phyloP scores from a whole-genome alignment of 1,139 yeast species.

The Citeromyces hawaiiensis region DNA sequence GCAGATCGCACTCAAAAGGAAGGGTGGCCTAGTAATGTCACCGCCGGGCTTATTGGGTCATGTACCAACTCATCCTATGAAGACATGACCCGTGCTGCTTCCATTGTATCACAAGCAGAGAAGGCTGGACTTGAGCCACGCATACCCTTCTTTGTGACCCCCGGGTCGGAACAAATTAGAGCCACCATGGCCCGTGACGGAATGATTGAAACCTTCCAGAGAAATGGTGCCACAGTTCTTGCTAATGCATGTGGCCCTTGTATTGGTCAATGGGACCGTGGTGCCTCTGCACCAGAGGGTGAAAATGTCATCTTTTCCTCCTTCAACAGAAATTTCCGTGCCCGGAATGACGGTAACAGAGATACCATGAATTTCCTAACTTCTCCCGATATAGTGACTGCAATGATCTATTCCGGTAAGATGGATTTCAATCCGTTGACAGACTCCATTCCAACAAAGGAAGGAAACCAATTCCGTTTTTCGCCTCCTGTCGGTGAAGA shows the following conservation, averaged over 20 bases:
- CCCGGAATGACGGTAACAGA: constrained; percentile 96
- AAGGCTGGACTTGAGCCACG: constrained; percentile 84
- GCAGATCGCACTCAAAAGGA: constrained; percentile 77
- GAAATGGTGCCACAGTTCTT: constrained; percentile 88
- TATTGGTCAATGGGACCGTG: constrained; percentile 98
- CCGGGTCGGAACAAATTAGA: constrained; percentile 98
- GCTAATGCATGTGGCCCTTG: constrained; percentile 99
- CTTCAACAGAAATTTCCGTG: constrained; percentile 91
- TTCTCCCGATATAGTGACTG: constrained; percentile 94
- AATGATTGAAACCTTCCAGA: constrained; percentile 77
- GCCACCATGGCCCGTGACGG: constrained; percentile 98
- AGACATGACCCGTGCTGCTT: constrained; percentile 97
- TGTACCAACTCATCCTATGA: constrained; percentile 99
- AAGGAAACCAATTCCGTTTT: constrained; percentile 66
- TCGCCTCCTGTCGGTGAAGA: constrained; percentile 78
- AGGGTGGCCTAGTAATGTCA: constrained; percentile 90
- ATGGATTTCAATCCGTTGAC: constrained; percentile 79
- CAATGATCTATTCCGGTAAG: constrained; percentile 89
- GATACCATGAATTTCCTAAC: constrained; percentile 93
- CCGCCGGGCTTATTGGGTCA: constrained; percentile 95
- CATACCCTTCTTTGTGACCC: constrained; percentile 86
- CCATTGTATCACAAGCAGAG: constrained; percentile 85
- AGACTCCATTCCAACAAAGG: constrained; percentile 51
- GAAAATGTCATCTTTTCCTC: constrained; percentile 87
- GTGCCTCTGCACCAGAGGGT: constrained; percentile 42